Percentiles rank a stretch among this genome's conserved stretches.
Conservation (phyloP, 1,284 basidiomycete genomes). For the Dichomitus squalens region DNA sequence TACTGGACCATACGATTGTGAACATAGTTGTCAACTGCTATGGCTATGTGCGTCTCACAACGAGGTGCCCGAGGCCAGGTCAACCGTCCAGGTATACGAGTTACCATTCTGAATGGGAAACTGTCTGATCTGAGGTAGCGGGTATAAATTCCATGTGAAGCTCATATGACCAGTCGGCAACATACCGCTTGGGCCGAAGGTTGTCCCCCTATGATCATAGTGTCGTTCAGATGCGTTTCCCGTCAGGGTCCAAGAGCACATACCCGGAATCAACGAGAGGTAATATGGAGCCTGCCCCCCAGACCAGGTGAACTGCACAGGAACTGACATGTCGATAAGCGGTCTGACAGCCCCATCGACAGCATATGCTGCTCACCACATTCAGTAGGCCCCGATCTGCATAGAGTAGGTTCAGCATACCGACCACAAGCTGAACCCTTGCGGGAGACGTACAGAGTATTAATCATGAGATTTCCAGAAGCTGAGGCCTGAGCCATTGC, state of each 20-base stretch:
- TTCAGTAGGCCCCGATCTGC: constrained; percentile 44
- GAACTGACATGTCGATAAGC: constrained; percentile 44
- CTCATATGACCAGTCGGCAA: constrained; percentile 5
- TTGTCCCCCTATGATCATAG: constrained; percentile 51
- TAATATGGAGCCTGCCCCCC: constrained; percentile 66
- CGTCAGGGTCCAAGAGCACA: not conserved
- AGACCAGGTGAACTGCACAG: constrained; percentile 56
- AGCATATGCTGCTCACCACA: constrained; percentile 51
- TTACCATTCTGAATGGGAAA: constrained; percentile 52
- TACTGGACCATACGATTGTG: constrained; percentile 38
- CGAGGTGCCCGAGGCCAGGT: constrained; percentile 50
- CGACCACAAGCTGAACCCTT: too few species aligned
- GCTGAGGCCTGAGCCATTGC: constrained; percentile 37
- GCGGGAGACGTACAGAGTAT: constrained; percentile 62
- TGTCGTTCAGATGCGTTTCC: not conserved
- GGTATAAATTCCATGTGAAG: not conserved
- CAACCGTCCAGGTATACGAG: constrained; percentile 62
- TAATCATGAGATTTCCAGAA: constrained; percentile 46
- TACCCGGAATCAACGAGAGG: constrained; percentile 64
- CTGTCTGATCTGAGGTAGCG: constrained; percentile 48
- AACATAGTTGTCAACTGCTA: not conserved
- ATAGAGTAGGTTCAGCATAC: not conserved
- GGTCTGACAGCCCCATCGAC: not conserved
- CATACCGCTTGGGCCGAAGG: constrained; percentile 54
- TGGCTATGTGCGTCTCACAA: constrained; percentile 49